Evolutionary conservation across 768 basidiomycete genomes (phyloP), one percentile per base, ranked within the genome.

Genomic region (Serendipita sp.): DNA sequence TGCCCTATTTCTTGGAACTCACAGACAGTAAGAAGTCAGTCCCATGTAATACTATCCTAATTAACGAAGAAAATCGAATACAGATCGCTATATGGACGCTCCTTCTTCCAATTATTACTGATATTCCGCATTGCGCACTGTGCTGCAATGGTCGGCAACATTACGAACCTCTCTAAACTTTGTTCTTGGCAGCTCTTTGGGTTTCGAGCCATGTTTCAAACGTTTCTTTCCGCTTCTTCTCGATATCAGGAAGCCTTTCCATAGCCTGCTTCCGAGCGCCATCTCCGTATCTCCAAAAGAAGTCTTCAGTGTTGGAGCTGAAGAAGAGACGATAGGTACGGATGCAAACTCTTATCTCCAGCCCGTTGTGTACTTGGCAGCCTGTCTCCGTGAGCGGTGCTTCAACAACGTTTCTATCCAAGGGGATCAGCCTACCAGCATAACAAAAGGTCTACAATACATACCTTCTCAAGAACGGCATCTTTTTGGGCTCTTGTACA

Each of bases 311-410:
- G 29, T 76, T 70, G 2, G 87, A 76, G 3, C 87, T 87, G 71
- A 83, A 91, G 76, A 93, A 92, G 13, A 91, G 73, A 37, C 86
- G 79, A 72, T 91, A 91, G 6, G 72, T 72, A 2, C 74, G 70
- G 40, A 91, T 79, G 73, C 93, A 95, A 64, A 96, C 81, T 66
- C 86, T 86, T 71, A 90, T 88, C 72, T 91, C 88, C 16, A 94
- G 78, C 2, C 80, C 80, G 36, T 86, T 85, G 10, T 71, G 69
- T 16, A 74, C 44, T 3, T 67, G 64, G 64, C 63, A 37, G 13
- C 50, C 55, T 18, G 40, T 73, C 10, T 75, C 69, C 45, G 71
- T 68, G 4, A 69, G 66, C 52, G 37, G 68, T 18, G 33, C 23
- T 33, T 65, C 69, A 34, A 63, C 75, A 73, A 65, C 77, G 69